Percentiles rank a stretch among this genome's conserved stretches.
These are phyloP conservation scores for Alternaria dauci DNA, from an alignment of 2,329 filamentous ascomycete genomes.

Conservation along the genomic window DNA sequence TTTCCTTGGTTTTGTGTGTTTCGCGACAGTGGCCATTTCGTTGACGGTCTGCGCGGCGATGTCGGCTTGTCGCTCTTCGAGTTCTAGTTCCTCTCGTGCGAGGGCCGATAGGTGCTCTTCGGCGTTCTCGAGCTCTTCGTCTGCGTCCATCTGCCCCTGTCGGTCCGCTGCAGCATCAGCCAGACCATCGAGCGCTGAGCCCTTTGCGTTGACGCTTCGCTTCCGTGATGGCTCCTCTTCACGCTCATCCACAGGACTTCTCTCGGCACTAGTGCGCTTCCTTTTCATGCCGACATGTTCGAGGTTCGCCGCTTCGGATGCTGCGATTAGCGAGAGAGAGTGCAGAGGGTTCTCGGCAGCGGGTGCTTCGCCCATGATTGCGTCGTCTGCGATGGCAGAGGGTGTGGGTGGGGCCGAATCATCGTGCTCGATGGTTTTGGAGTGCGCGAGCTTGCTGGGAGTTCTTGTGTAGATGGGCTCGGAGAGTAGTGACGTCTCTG, in stretches of 20 bases:
- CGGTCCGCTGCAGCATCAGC: conserved; percentile 41
- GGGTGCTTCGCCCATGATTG: conserved; percentile 21
- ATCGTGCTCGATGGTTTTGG: conserved; percentile 43
- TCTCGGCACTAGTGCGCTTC: conserved; percentile 54
- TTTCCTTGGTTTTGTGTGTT: conserved; percentile 48
- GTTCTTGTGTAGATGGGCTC: conserved; percentile 46
- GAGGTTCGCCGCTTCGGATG: conserved; percentile 43
- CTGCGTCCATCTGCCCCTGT: conserved; percentile 42
- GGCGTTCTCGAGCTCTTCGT: conserved; percentile 63
- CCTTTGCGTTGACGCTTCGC: conserved; percentile 42
- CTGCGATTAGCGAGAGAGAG: conserved; percentile 43
- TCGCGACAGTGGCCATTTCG: conserved; percentile 48
- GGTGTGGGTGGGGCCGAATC: conserved; percentile 42
- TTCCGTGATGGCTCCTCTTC: conserved; percentile 50
- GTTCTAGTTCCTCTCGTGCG: conserved; percentile 43
- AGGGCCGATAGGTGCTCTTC: conserved; percentile 45
- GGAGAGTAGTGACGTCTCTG: conserved; percentile 45
- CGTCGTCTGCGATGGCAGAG: conserved; percentile 29
- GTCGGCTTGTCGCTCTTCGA: conserved; percentile 47
- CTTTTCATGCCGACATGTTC: conserved; percentile 52
- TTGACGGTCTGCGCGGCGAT: conserved; percentile 44
- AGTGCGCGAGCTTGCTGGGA: conserved; percentile 50
- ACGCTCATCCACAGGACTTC: conserved; percentile 50
- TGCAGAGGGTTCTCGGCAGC: conserved; percentile 39
- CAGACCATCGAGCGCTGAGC: conserved; percentile 37